These are phyloP conservation scores for Paramecium sexaurelia DNA, from an alignment of 73 alveolate genomes.

Conservation along the genomic window DNA sequence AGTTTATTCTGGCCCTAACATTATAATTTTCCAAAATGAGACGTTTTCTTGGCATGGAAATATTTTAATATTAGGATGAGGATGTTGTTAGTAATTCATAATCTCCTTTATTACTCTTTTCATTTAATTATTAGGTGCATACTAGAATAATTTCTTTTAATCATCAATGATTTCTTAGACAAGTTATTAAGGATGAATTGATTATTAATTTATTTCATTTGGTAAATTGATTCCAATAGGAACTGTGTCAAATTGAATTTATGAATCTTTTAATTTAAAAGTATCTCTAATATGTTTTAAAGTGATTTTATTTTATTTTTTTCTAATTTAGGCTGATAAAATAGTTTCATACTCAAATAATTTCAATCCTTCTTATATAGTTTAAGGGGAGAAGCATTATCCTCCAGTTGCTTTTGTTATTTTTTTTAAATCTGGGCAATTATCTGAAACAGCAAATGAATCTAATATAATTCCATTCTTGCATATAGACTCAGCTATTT, in stretches of 20 bases:
- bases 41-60: conserved; percentile 66
- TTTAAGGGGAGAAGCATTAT: conserved; percentile 65
- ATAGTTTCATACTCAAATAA: conserved; percentile 71
- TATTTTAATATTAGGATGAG: conserved; percentile 55
- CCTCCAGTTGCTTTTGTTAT: conserved; percentile 71
- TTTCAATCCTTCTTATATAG: conserved; percentile 59
- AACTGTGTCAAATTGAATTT: conserved; percentile 37
- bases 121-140: not conserved
- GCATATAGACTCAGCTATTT: conserved; percentile 38
- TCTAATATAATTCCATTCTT: conserved; percentile 57
- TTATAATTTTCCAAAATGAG: conserved; percentile 57
- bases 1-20: conserved; percentile 74
- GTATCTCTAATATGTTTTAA: not conserved
- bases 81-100: conserved; percentile 18
- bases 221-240: conserved; percentile 43
- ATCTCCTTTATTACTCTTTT: conserved; percentile 60
- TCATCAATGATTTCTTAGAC: conserved; percentile 28
- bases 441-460: conserved; percentile 66
- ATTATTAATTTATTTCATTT: not conserved
- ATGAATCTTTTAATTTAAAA: not conserved
- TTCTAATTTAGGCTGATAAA: conserved; percentile 47
- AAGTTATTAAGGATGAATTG: not conserved
- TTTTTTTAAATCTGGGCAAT: conserved; percentile 53
- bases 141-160: not conserved
- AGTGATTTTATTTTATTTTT: not conserved